phyloP scores from a whole-genome alignment of 2,329 filamentous ascomycete species.

The Acarospora socialis region DNA sequence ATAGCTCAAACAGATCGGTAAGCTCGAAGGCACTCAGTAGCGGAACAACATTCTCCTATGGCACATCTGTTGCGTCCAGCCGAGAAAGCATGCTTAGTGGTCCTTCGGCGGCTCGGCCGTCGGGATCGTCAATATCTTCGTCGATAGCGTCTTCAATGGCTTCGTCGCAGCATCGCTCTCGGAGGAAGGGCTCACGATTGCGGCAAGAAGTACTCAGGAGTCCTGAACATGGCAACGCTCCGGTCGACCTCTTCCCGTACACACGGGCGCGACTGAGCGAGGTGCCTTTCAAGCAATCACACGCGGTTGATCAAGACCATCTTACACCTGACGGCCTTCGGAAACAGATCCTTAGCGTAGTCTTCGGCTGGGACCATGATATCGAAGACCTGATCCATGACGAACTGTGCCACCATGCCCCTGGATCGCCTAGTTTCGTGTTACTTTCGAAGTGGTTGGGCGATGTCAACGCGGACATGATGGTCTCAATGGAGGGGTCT shows the following conservation, averaged over 20 bases:
- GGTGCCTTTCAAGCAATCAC: conserved; percentile 62
- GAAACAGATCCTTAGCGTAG: conserved; percentile 77
- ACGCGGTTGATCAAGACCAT: conserved; percentile 40
- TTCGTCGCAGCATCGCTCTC: conserved; percentile 25
- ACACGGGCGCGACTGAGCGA: conserved; percentile 69
- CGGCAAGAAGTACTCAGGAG: conserved; percentile 69
- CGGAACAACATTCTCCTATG: conserved; percentile 30
- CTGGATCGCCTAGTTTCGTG: conserved; percentile 63
- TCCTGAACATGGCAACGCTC: conserved; percentile 59
- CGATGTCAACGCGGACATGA: conserved; percentile 65
- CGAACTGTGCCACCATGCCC: conserved; percentile 61
- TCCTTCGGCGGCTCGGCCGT: conserved; percentile 29
- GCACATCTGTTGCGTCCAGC: conserved; percentile 14
- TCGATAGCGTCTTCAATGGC: conserved; percentile 31
- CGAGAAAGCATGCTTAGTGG: conserved; percentile 27
- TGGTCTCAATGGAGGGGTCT: conserved; percentile 59
- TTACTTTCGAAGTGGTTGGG: conserved; percentile 87
- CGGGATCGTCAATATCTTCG: conserved; percentile 33
- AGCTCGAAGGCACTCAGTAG: conserved; percentile 29
- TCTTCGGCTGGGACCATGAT: conserved; percentile 90
- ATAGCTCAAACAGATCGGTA: conserved; percentile 26
- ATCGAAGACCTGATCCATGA: conserved; percentile 69
- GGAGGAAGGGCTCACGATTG: conserved; percentile 48
- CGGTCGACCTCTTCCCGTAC: conserved; percentile 73
- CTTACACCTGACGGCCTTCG: conserved; percentile 65